Conservation (phyloP, 1,284 basidiomycete species). For the Ganoderma leucocontextum region DNA sequence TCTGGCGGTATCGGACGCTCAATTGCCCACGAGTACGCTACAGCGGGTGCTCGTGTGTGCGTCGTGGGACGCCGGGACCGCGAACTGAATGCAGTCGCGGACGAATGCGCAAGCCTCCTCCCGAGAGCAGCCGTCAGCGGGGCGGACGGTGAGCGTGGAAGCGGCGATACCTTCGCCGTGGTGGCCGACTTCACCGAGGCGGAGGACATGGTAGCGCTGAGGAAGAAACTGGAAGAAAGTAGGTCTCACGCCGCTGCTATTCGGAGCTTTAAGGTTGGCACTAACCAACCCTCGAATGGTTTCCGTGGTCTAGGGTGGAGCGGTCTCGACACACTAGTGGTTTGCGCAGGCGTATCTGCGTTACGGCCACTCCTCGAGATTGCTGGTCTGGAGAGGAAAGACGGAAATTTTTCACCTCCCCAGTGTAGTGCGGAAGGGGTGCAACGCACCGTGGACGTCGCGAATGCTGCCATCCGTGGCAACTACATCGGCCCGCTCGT, state of each 20-base stretch:
- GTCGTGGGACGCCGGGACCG: slow-evolving; percentile 76
- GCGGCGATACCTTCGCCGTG: slow-evolving; percentile 43
- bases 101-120: slow-evolving; percentile 60
- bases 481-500: slow-evolving; percentile 76
- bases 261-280: slow-evolving; percentile 10
- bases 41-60: slow-evolving; percentile 78
- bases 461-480: slow-evolving; percentile 59
- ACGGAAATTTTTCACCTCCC: slow-evolving; percentile 42
- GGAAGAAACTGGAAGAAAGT: slow-evolving; percentile 67
- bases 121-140: slow-evolving; percentile 21
- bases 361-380: slow-evolving; percentile 81
- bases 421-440: slow-evolving; percentile 58
- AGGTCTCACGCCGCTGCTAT: slow-evolving; percentile 36
- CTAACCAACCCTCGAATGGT: neutral
- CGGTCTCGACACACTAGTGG: slow-evolving; percentile 86
- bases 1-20: slow-evolving; percentile 85
- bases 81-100: slow-evolving; percentile 65
- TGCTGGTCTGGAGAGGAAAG: slow-evolving; percentile 63
- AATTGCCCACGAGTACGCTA: slow-evolving; percentile 78
- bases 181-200: slow-evolving; percentile 73
- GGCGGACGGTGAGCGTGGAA: slow-evolving; percentile 9
- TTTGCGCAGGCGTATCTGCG: slow-evolving; percentile 89
- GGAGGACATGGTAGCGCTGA: slow-evolving; percentile 73
- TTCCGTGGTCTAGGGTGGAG: slow-evolving; percentile 65
- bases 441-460: slow-evolving; percentile 58